phyloP scores from a whole-genome alignment of 768 basidiomycete species.

The Exidia glandulosa region DNA sequence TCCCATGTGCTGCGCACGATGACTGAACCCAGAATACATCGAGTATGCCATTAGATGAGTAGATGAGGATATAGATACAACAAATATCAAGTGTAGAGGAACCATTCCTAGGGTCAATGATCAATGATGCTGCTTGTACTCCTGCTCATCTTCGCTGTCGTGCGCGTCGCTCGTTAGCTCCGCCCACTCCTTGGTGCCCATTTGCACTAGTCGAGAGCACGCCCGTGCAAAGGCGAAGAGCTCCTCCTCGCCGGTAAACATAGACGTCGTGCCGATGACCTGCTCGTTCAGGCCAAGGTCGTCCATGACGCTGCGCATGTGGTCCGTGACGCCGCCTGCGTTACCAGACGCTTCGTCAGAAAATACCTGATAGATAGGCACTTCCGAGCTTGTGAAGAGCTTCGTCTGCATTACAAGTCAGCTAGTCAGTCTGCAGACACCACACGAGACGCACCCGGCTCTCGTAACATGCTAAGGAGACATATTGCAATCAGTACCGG shows the following conservation, averaged over 20 bases:
- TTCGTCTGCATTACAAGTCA: constrained; percentile 47
- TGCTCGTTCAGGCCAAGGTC: constrained; percentile 80
- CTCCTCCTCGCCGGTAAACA: constrained; percentile 96
- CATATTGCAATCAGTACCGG: not conserved
- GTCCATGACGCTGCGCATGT: constrained; percentile 91
- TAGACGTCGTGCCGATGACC: constrained; percentile 68
- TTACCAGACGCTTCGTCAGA: constrained; percentile 43
- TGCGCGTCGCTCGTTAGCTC: constrained; percentile 24
- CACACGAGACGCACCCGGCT: constrained; percentile 45
- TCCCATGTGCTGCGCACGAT: too few relatives aligned
- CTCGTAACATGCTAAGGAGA: constrained; percentile 69
- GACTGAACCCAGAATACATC: not conserved
- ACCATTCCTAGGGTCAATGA: too few relatives aligned
- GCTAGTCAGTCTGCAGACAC: not conserved
- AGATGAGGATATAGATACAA: not conserved
- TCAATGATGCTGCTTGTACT: not conserved
- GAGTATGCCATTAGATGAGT: not conserved
- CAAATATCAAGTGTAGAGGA: not conserved
- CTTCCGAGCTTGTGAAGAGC: constrained; percentile 85
- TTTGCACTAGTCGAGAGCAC: constrained; percentile 75
- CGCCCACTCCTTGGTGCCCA: constrained; percentile 86
- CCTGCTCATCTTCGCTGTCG: not conserved
- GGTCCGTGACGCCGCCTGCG: constrained; percentile 45
- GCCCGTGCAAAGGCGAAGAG: constrained; percentile 95
- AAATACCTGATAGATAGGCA: constrained; percentile 84